A percentile compares a stretch with the other conserved stretches of the same genome.
These are phyloP conservation scores for Exsudoporus frostii DNA, from an alignment of 768 basidiomycete genomes.

Conservation along the genomic window DNA sequence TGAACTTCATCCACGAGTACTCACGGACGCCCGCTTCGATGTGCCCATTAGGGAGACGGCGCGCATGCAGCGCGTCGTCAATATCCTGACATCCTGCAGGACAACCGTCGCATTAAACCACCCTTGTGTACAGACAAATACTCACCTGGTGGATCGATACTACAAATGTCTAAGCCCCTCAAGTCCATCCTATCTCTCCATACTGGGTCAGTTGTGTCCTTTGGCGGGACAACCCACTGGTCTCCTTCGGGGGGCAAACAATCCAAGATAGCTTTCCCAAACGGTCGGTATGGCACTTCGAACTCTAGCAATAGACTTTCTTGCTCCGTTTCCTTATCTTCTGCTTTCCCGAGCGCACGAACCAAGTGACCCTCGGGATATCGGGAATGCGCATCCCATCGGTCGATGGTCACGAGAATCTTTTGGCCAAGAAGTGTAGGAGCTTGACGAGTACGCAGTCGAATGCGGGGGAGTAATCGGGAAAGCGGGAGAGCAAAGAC, in stretches of 20 bases:
- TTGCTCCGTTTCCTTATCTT: constrained; percentile 94
- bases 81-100: constrained; percentile 90
- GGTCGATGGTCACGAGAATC: constrained; percentile 92
- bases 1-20: constrained; percentile 34
- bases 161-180: constrained; percentile 82
- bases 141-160: constrained; percentile 93
- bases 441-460: constrained; percentile 92
- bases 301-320: constrained; percentile 92
- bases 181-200: constrained; percentile 91
- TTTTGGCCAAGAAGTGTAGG: constrained; percentile 86
- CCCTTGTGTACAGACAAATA: background rate
- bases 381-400: constrained; percentile 82
- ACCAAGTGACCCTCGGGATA: constrained; percentile 99
- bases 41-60: constrained; percentile 83
- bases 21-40: constrained; percentile 97
- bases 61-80: constrained; percentile 94
- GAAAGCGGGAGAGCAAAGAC: constrained; percentile 95
- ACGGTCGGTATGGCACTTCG: constrained; percentile 94
- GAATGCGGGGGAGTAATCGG: constrained; percentile 86
- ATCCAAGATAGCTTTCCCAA: constrained; percentile 91
- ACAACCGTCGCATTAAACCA: background rate
- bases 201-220: constrained; percentile 43
- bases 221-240: constrained; percentile 87
- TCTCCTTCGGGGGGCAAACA: constrained; percentile 91
- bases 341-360: constrained; percentile 83